phyloP scores from a whole-genome alignment of 75 land plant species.

The Picea sitchensis region DNA sequence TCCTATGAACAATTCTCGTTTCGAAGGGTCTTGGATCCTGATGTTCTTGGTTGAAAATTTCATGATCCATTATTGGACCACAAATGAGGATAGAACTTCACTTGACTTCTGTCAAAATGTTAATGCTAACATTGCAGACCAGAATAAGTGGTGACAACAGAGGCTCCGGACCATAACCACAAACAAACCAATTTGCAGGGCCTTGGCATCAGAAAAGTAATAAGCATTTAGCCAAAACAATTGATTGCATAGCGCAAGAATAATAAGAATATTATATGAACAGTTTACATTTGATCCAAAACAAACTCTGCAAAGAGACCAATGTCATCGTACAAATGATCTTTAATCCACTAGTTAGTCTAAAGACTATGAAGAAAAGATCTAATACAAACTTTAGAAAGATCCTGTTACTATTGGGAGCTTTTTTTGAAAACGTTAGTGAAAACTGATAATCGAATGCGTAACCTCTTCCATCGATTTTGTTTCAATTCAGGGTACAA shows the following conservation, averaged over 20 bases:
- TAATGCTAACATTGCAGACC: neutral
- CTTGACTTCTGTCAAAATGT: neutral
- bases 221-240: neutral
- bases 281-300: neutral
- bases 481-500: conserved; percentile 44
- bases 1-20: neutral
- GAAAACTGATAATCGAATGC: neutral
- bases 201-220: neutral
- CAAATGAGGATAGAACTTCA: neutral
- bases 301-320: neutral
- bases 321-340: neutral
- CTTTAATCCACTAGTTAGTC: neutral
- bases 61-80: neutral
- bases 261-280: neutral
- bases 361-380: conserved; percentile 1
- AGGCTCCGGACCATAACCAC: too few species aligned
- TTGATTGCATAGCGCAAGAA: neutral
- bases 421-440: neutral
- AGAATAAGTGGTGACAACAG: neutral
- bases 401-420: neutral
- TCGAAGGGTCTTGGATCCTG: neutral
- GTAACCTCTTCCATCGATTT: conserved; percentile 21
- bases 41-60: neutral
- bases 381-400: neutral
- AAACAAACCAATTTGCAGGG: too few species aligned